Evolutionary conservation across 1,284 basidiomycete species (phyloP), one percentile per base, ranked within the genome.

Genomic region (Cystobasidium sp.): DNA sequence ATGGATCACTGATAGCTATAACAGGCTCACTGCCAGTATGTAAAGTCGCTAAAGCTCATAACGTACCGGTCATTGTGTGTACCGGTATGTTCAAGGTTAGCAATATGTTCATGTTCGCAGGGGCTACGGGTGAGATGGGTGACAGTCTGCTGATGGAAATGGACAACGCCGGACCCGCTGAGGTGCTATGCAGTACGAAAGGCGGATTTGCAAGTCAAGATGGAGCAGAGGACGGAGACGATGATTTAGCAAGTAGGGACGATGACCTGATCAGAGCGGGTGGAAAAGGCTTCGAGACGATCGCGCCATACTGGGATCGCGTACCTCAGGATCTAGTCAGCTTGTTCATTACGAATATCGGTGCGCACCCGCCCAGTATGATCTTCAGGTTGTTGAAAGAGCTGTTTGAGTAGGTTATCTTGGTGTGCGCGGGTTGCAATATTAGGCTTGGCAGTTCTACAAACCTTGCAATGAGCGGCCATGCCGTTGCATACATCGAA

Each of bases 71-170:
- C 43, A 92, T 98, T 22, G 92, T 97, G 18, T 92, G 93, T 77
- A 90, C 94, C 0, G 96, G 95, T 0, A 93, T 97, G 82, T 98
- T 94, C 85, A 98, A 98, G 82, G 86, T 99, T 78, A 95, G 93
- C 8, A 94, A 94, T 0, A 85, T 92, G 31, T 98, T 96, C 93
- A 94, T 94, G 81, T 83, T 93, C 78, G 93, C 93, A 80, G 91
- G 93, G 78, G 91, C 94, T 81, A 91, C 74, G 75, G 76, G 46
- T 80, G 91, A 93, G 78, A 91, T 94, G 81, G 91, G 74, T 72
- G 75, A 41, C 44, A 68, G 52, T 73, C 76, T 22, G 75, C 68
- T 90, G 79, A 90, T 88, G 22, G 91, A 91, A 46, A 86, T 92
- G 68, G 94, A 97, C 83, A 92, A 94, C 80, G 91, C 91, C 12